These are phyloP conservation scores for Aspergillus pseudonomiae DNA, from an alignment of 2,329 filamentous ascomycete genomes.

Conservation along the genomic window DNA sequence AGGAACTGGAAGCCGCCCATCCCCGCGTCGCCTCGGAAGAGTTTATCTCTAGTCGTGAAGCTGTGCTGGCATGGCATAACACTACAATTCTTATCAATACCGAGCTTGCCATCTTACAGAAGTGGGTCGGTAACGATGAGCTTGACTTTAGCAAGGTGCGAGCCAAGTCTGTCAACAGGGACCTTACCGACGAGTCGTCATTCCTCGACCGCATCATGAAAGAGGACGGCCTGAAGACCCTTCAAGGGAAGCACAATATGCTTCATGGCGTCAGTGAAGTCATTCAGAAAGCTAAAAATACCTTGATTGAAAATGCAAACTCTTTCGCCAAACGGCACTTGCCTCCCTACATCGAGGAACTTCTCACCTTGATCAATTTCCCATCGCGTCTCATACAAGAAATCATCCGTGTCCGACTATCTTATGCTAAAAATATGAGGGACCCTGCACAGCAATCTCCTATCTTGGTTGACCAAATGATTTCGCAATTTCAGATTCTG, in stretches of 20 bases:
- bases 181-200: slow-evolving; percentile 84
- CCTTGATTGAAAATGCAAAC: slow-evolving; percentile 81
- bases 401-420: slow-evolving; percentile 88
- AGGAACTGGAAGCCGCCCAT: slow-evolving; percentile 73
- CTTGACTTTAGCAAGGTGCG: slow-evolving; percentile 84
- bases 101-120: slow-evolving; percentile 85
- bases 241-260: slow-evolving; percentile 83
- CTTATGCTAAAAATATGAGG: slow-evolving; percentile 93
- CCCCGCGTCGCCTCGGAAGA: slow-evolving; percentile 74
- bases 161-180: slow-evolving; percentile 67
- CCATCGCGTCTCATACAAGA: slow-evolving; percentile 94
- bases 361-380: slow-evolving; percentile 95
- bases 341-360: slow-evolving; percentile 93
- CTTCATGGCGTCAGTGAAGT: slow-evolving; percentile 80
- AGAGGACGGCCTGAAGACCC: slow-evolving; percentile 88
- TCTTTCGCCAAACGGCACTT: slow-evolving; percentile 87
- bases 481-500: slow-evolving; percentile 90
- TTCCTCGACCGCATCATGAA: slow-evolving; percentile 95
- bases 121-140: slow-evolving; percentile 96
- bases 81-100: slow-evolving; percentile 96
- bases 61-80: slow-evolving; percentile 95
- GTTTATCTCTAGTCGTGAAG: slow-evolving; percentile 81
- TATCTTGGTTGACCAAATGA: slow-evolving; percentile 97
- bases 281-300: slow-evolving; percentile 90
- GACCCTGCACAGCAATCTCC: slow-evolving; percentile 89